These are phyloP conservation scores for Cystoisospora suis DNA, from an alignment of 169 alveolate species.

Conservation along the genomic window DNA sequence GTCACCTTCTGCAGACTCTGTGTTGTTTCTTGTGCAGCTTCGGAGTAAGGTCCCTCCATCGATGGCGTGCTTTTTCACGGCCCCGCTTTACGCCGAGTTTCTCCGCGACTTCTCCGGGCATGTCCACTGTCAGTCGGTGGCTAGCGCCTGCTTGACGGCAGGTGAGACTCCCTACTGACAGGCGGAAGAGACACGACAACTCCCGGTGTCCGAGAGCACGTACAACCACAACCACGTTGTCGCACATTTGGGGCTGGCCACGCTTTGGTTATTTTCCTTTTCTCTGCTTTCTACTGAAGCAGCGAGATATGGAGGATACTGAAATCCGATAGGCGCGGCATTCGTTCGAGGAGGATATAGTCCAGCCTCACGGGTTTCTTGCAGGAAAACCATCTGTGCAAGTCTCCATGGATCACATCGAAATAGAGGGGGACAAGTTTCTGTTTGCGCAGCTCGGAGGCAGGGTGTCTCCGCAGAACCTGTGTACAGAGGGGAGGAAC, in stretches of 20 bases:
- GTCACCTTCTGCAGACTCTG: neutral
- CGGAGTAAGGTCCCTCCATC: neutral
- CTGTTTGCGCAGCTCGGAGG: no score
- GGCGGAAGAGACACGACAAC: neutral
- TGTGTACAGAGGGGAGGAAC: no score
- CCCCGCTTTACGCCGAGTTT: neutral
- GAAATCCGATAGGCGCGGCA: neutral
- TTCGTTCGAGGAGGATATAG: no score
- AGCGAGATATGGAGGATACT: neutral
- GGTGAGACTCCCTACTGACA: neutral
- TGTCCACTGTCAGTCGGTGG: neutral
- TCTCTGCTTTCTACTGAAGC: no score
- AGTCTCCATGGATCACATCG: no score
- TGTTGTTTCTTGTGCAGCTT: neutral
- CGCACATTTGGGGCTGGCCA: neutral
- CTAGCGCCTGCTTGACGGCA: neutral
- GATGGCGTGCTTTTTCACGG: neutral
- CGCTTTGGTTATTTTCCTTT: no score
- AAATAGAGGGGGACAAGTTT: no score
- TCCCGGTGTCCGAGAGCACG: neutral
- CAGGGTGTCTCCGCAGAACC: no score
- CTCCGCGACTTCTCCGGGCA: constrained; percentile 20
- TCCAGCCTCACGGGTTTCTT: no score
- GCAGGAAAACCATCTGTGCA: no score
- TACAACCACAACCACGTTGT: neutral